Base-by-base conservation (phyloP, 768 basidiomycete genomes). In the Gyrodon lividus region DNA sequence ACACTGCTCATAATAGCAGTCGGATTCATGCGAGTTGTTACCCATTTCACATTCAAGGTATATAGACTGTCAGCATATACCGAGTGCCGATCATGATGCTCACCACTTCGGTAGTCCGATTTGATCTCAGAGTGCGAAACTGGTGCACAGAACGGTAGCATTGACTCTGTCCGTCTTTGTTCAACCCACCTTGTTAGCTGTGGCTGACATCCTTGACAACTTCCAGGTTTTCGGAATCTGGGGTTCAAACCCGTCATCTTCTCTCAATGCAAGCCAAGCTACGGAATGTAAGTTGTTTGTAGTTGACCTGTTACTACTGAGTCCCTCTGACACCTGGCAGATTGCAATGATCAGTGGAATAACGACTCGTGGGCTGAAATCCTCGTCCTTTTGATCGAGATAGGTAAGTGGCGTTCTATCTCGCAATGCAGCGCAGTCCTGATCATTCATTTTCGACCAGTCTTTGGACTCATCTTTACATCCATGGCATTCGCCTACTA, bases 21-120 rank as follows among this genome's bases (percentile, higher is more conserved):
- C 4, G 80, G 78, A 6, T 55, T 90, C 35, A 59, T 84, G 55
- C 75, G 81, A 24, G 70, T 81, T 8, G 65, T 91, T 7, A 71
- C 80, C 1, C 89, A 92, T 60, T 90, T 89, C 57, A 73, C 72
- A 0, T 75, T 76, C 71, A 90, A 89, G 79, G 87, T 81, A 37
- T 20, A 70, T 60, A 0, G 34, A 20, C 24, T n/a, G 9, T 19
- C 9, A 4, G 9, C 28, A 40, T 8, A 48, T 3, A 4, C 23
- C 38, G 19, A 37, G 12, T 17, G 17, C 22, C 41, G 2, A 7
- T 44, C 17, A 45, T 33, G 23, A 16, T 28, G 31, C 56, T 54
- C 42, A 60, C 23, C 16, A 3, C 46, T 5, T 1, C 6, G 9
- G 1, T 51, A 89, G 89, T 69, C 71, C 43, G 77, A 80, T 24